Evolutionary conservation across 495 filamentous ascomycete genomes (phyloP).

Genomic region (Letharia lupina): DNA sequence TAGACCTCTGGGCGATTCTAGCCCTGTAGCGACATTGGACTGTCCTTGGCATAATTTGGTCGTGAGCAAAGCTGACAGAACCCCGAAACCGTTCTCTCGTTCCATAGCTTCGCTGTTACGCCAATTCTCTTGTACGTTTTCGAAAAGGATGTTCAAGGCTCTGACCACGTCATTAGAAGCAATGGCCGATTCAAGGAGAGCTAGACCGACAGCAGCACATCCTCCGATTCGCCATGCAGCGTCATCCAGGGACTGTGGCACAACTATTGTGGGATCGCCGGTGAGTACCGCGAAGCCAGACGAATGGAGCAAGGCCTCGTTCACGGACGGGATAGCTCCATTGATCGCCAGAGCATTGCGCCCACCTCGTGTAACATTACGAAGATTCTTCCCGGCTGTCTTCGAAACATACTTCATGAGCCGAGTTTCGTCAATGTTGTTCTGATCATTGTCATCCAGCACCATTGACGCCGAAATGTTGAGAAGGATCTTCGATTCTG

Average conservation of each 20-base stretch:
- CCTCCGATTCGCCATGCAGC: conserved; percentile 87
- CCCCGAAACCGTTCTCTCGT: conserved; percentile 83
- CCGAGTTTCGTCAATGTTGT: conserved; percentile 60
- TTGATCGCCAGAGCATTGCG: conserved; percentile 81
- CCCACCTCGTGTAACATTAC: conserved; percentile 60
- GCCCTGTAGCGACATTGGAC: background rate
- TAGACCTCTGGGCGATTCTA: conserved; percentile 17
- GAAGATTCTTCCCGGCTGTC: conserved; percentile 61
- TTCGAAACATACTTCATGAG: conserved; percentile 69
- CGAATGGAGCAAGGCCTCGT: conserved; percentile 69
- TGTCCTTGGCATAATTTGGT: conserved; percentile 54
- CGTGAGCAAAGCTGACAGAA: conserved; percentile 69
- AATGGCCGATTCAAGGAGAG: conserved; percentile 66
- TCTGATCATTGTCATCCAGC: conserved; percentile 63
- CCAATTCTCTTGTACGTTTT: conserved; percentile 81
- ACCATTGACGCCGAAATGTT: conserved; percentile 74
- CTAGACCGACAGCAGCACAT: conserved; percentile 73
- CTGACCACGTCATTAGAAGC: conserved; percentile 61
- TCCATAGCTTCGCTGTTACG: conserved; percentile 98
- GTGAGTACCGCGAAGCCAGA: conserved; percentile 75
- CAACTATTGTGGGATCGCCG: conserved; percentile 72
- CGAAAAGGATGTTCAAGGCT: conserved; percentile 74
- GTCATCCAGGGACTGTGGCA: conserved; percentile 79
- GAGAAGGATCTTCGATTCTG: conserved; percentile 73
- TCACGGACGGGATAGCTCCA: conserved; percentile 76